A percentile compares a stretch with the other conserved stretches of the same genome.
Evolutionary conservation across 495 filamentous ascomycete genomes (phyloP).

Genomic region (Penicillium verhagenii): DNA sequence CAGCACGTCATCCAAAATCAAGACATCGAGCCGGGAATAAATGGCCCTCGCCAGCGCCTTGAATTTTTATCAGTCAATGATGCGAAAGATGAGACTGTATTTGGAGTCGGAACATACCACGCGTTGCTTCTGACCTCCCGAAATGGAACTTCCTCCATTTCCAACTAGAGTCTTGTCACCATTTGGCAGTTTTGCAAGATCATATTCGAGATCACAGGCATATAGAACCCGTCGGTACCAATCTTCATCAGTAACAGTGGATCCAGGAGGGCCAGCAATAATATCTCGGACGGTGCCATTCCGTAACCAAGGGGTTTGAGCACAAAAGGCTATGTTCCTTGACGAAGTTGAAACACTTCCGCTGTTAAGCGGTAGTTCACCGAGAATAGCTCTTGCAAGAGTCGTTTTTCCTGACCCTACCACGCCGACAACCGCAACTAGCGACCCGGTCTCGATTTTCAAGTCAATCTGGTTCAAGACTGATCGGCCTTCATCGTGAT

Average conservation of each 20-base stretch:
- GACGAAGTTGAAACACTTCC: neutral
- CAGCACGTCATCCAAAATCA: conserved; percentile 41
- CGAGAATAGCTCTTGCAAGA: neutral
- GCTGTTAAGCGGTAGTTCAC: neutral
- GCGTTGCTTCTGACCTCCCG: neutral
- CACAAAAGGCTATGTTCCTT: neutral
- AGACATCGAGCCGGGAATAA: conserved; percentile 16
- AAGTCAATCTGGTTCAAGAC: neutral
- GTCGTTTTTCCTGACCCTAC: neutral
- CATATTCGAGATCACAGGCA: neutral
- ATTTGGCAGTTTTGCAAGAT: neutral
- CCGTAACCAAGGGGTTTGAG: neutral
- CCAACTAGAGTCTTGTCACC: neutral
- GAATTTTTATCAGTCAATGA: neutral
- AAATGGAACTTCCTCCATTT: neutral
- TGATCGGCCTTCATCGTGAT: neutral
- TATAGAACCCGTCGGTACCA: neutral
- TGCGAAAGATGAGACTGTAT: neutral
- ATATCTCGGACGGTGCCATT: neutral
- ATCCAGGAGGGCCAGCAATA: neutral
- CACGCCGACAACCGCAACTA: neutral
- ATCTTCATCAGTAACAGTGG: neutral
- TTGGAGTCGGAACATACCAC: neutral
- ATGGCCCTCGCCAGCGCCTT: conserved; percentile 27
- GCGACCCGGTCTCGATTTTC: neutral